Evolutionary conservation across 805 yeast genomes (phyloP).

Genomic region (Candida corydali): DNA sequence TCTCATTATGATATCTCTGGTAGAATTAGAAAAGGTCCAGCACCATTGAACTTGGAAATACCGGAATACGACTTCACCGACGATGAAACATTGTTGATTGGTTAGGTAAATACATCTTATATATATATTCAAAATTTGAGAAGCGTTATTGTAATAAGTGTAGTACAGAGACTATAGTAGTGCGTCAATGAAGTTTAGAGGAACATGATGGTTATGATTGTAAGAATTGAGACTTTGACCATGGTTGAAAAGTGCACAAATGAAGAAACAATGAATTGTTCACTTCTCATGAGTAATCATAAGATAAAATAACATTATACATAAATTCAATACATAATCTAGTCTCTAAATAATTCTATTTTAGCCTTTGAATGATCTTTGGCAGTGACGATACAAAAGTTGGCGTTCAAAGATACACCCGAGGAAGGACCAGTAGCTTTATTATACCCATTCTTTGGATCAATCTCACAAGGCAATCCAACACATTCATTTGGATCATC

Average conservation of each 20-base stretch:
- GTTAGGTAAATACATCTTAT: conserved; percentile 50
- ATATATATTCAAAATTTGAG: background rate
- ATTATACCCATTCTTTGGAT: conserved; percentile 65
- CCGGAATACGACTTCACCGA: conserved; percentile 82
- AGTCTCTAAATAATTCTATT: conserved; percentile 59
- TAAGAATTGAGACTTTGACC: no score
- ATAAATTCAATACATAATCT: no score
- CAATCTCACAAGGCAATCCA: conserved; percentile 80
- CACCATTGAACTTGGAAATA: conserved; percentile 96
- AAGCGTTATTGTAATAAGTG: no score
- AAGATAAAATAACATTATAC: no score
- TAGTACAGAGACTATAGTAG: no score
- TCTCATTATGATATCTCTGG: conserved; percentile 99
- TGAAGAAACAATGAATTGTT: no score
- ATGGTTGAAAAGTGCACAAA: no score
- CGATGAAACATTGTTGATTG: conserved; percentile 79
- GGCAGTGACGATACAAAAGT: conserved; percentile 84
- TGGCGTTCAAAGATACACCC: conserved; percentile 53
- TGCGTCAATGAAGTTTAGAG: no score
- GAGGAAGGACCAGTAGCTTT: conserved; percentile 40
- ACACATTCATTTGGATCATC: conserved; percentile 63
- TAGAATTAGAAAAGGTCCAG: conserved; percentile 99
- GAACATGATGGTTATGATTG: no score
- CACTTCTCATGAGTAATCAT: no score
- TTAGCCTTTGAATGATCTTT: conserved; percentile 56